These are phyloP conservation scores for Leucocoprinus leucothites DNA, from an alignment of 768 basidiomycete species.

Conservation along the genomic window DNA sequence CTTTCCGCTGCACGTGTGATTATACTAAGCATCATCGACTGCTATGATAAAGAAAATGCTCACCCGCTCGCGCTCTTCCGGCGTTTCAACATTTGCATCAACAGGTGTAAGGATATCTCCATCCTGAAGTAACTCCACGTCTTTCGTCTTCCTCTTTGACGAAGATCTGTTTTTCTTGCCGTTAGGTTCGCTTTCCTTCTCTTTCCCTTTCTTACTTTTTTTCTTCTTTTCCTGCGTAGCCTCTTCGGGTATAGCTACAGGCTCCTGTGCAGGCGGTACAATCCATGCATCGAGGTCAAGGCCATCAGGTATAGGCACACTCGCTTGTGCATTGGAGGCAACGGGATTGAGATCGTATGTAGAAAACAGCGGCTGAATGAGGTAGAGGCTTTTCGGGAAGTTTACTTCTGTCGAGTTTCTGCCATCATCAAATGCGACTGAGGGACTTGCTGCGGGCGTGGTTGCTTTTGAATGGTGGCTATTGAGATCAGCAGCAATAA, in stretches of 20 bases:
- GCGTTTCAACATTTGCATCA: conserved; percentile 44
- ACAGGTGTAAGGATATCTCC: conserved; percentile 31
- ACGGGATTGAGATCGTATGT: conserved; percentile 85
- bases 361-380: conserved; percentile 78
- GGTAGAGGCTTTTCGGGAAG: conserved; percentile 88
- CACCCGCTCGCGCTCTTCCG: conserved; percentile 67
- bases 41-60: conserved; percentile 22
- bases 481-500: conserved; percentile 72
- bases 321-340: conserved; percentile 73
- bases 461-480: conserved; percentile 43
- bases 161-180: conserved; percentile 21
- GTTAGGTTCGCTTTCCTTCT: conserved; percentile 26
- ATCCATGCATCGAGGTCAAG: conserved; percentile 87
- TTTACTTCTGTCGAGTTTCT: conserved; percentile 36
- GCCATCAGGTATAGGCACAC: conserved; percentile 78
- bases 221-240: conserved; percentile 47
- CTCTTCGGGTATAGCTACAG: conserved; percentile 30
- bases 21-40: background rate
- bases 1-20: conserved; percentile 53
- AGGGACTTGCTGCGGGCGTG: conserved; percentile 32
- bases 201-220: conserved; percentile 45
- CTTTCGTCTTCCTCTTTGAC: conserved; percentile 30
- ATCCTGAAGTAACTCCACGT: conserved; percentile 16
- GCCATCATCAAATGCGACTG: conserved; percentile 35
- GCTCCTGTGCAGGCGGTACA: conserved; percentile 56